phyloP scores from a whole-genome alignment of 345 rosid genomes.

The Barbarea vulgaris region DNA sequence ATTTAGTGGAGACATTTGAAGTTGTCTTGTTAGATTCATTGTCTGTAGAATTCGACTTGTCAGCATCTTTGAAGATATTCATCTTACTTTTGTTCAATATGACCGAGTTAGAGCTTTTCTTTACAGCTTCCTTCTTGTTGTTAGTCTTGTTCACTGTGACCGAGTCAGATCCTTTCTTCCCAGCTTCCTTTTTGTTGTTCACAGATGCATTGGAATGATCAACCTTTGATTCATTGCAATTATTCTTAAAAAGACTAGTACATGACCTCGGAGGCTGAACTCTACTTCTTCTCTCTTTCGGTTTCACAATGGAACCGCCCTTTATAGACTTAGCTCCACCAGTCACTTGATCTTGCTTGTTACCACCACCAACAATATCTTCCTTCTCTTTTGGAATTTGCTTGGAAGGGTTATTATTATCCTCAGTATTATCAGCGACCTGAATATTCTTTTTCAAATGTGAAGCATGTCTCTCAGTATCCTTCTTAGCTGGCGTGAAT shows the following conservation, averaged over 20 bases:
- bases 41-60: conserved; percentile 45
- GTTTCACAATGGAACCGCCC: conserved; percentile 38
- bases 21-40: conserved; percentile 34
- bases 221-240: conserved; percentile 15
- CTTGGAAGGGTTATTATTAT: conserved; percentile 11
- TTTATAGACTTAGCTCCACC: conserved; percentile 34
- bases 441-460: conserved; percentile 2
- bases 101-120: conserved; percentile 1
- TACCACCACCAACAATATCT: conserved; percentile 32
- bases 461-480: conserved; percentile 18
- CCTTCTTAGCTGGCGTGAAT: conserved; percentile 29
- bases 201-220: conserved; percentile 21
- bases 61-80: conserved; percentile 43
- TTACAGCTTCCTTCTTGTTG: conserved; percentile 44
- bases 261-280: conserved; percentile 44
- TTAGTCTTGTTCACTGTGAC: no score
- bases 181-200: conserved; percentile 34
- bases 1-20: conserved; percentile 59
- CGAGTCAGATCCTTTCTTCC: no score
- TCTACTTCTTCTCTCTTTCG: conserved; percentile 37
- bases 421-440: neutral
- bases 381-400: conserved; percentile 27
- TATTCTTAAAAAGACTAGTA: conserved; percentile 34
- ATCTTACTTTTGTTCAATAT: conserved; percentile 20
- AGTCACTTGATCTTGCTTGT: conserved; percentile 39